Conservation (phyloP, 2,329 filamentous ascomycete genomes). For the Aspergillus terreus region DNA sequence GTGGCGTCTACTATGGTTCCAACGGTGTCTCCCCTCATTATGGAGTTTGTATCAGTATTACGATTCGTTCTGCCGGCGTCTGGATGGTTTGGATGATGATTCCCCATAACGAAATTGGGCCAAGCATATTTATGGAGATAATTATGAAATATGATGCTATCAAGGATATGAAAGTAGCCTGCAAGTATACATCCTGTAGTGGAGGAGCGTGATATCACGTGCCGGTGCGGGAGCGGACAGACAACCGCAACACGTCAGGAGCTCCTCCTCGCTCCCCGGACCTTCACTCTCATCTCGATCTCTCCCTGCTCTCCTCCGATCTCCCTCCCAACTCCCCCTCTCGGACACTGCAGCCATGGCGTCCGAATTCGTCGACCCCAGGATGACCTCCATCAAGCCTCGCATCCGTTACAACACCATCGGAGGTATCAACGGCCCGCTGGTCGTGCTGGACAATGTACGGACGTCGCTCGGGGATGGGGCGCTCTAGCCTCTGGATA, state of each 20-base stretch:
- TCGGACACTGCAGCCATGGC: no score
- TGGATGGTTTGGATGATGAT: background rate
- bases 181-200: background rate
- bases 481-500: background rate
- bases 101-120: background rate
- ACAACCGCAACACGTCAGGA: no score
- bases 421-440: slow-evolving; percentile 92
- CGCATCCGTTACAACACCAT: slow-evolving; percentile 96
- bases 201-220: slow-evolving; percentile 4
- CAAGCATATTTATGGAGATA: background rate
- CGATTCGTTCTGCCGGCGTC: background rate
- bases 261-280: no score
- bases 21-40: background rate
- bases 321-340: no score
- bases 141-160: background rate
- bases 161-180: background rate
- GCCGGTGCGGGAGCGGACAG: background rate
- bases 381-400: slow-evolving; percentile 58
- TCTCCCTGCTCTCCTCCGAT: no score
- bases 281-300: no score
- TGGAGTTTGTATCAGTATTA: background rate
- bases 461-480: slow-evolving; percentile 29
- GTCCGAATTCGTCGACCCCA: slow-evolving; percentile 40
- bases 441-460: slow-evolving; percentile 97
- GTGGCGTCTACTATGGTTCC: background rate